Base-by-base conservation (phyloP, 257 asterid genomes). In the Leonotis leonurus region DNA sequence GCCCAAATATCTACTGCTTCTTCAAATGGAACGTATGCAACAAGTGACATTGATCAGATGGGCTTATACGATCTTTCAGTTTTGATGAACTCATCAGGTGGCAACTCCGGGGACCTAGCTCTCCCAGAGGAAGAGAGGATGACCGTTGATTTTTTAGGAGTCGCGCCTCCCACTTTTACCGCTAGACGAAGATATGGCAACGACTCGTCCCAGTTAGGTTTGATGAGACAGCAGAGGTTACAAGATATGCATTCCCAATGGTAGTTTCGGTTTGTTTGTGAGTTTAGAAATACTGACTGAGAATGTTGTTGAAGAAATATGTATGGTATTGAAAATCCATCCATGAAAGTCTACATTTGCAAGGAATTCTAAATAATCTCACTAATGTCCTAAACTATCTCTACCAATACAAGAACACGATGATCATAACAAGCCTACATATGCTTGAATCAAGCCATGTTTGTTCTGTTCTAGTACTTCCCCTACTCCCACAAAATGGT, bases 131-230 rank as follows among this genome's bases (percentile, higher is more conserved):
- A 55, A 8, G 60, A 55, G 65, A 70, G 55, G 17, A 62, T 55
- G 75, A 70, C 75, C 3, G 65, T 70, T 6, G 75, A 70, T 55
- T 70, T 70, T 39, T 54, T 70, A 20, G 75, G 75, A 1, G 70
- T 70, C 16, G 65, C 60, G 25, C 62, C 73, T 18, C 45, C 59
- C 3, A 29, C 9, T 43, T 61, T 52, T 24, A 12, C 63, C 35
- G 3, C 21, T 45, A 45, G 26, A 35, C 29, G 27, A 27, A 44
- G 36, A 8, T 55, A 66, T 11, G 62, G 9, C 2, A 53, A 37
- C 20, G 48, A 17, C 17, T 8, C 17, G 17, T 17, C 49, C 1
- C 8, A 40, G 18, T 40, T 40, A n/a, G 46, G 46, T n/a, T 40
- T 20, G 20, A n/a, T 40, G 33, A 22, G 20, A 44, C 20, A 51